These are phyloP conservation scores for Tricholoma terreum DNA, from an alignment of 768 basidiomycete species.

Conservation along the genomic window DNA sequence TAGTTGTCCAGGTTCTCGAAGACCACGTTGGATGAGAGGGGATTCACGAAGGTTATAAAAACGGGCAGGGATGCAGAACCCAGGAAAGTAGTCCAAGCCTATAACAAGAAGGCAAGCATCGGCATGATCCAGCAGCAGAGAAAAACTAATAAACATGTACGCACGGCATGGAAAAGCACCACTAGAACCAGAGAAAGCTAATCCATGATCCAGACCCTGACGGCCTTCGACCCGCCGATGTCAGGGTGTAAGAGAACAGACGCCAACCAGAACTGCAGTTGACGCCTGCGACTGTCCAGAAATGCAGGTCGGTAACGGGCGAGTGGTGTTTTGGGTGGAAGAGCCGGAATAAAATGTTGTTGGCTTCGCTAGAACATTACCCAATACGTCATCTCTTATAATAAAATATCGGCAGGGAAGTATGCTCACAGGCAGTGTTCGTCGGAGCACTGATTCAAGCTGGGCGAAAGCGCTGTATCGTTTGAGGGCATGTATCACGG, in stretches of 20 bases:
- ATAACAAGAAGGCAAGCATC: neutral
- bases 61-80: neutral
- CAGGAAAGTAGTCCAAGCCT: neutral
- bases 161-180: neutral
- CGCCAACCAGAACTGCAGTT: slow-evolving; percentile 65
- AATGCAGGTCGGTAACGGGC: slow-evolving; percentile 66
- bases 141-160: neutral
- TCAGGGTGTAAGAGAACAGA: slow-evolving; percentile 67
- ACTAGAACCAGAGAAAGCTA: slow-evolving; percentile 7
- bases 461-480: slow-evolving; percentile 65
- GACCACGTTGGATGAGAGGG: too few relatives aligned
- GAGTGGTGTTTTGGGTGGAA: slow-evolving; percentile 69
- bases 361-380: slow-evolving; percentile 19
- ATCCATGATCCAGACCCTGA: slow-evolving; percentile 60
- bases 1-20: too few relatives aligned
- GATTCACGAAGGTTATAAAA: too few relatives aligned
- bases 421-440: slow-evolving; percentile 49
- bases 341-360: slow-evolving; percentile 49
- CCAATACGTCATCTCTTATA: neutral
- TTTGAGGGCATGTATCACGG: slow-evolving; percentile 61
- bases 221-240: slow-evolving; percentile 58
- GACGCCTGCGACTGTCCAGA: slow-evolving; percentile 58
- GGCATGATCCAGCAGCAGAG: neutral
- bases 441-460: slow-evolving; percentile 45
- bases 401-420: neutral